A percentile compares a stretch with the other conserved stretches of the same genome.
These are phyloP conservation scores for Teratosphaeria nubilosa DNA, from an alignment of 2,329 filamentous ascomycete species.

Conservation along the genomic window DNA sequence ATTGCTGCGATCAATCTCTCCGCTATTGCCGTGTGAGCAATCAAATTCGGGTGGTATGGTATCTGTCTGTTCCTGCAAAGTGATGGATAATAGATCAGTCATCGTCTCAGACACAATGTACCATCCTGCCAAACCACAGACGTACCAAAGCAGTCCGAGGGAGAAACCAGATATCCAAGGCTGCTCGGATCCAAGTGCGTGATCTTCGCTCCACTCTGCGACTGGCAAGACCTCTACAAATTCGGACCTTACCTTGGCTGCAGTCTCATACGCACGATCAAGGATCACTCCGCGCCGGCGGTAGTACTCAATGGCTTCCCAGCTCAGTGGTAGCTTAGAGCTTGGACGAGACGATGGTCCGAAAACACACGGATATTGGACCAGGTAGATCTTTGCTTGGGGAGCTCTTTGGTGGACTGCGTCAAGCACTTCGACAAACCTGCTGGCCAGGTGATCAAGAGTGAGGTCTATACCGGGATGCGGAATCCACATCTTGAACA, in stretches of 20 bases:
- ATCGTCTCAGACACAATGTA: too few species aligned
- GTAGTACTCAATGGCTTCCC: constrained; percentile 1
- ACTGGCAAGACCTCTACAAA: constrained; percentile 5
- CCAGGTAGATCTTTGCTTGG: constrained; percentile 6
- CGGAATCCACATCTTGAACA: background rate
- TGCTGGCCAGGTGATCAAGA: constrained; percentile 1
- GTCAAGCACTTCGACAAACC: constrained; percentile 7
- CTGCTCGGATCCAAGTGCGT: constrained; percentile 5
- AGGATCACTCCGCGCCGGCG: background rate
- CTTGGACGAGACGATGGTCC: constrained; percentile 2
- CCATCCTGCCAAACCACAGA: too few species aligned
- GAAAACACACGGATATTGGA: constrained; percentile 8
- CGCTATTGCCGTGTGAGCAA: constrained; percentile 7
- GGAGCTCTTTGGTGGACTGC: constrained; percentile 2
- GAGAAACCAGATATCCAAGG: constrained; percentile 8
- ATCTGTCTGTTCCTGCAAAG: background rate
- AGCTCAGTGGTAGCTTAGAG: constrained; percentile 2
- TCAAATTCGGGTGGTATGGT: constrained; percentile 10
- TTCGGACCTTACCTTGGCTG: background rate
- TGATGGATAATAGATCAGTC: too few species aligned
- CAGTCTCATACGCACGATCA: constrained; percentile 3
- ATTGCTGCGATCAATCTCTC: background rate
- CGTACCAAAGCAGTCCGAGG: too few species aligned
- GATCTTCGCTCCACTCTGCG: constrained; percentile 6
- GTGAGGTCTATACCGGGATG: background rate